Percentiles rank a stretch among this genome's conserved stretches.
Evolutionary conservation across 2,329 filamentous ascomycete genomes (phyloP).

Genomic region (Colletotrichum coccodes): DNA sequence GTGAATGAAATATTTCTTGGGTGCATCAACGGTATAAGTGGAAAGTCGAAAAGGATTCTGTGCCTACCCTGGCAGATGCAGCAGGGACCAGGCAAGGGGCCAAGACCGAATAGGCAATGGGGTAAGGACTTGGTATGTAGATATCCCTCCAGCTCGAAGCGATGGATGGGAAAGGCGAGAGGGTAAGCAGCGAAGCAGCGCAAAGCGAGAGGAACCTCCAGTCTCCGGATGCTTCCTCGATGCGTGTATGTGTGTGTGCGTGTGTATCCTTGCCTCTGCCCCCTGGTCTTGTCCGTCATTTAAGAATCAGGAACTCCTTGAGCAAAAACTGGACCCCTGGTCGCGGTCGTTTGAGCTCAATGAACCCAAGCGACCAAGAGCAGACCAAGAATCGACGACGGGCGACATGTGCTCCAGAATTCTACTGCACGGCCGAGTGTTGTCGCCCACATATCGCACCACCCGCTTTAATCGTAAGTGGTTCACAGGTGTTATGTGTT

Average conservation of each 20-base stretch:
- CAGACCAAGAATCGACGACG: constrained; percentile 4
- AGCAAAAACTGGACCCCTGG: not conserved
- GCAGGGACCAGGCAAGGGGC: constrained; percentile 8
- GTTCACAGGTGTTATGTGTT: not conserved
- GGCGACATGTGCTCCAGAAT: constrained; percentile 6
- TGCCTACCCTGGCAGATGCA: not conserved
- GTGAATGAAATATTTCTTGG: constrained; percentile 29
- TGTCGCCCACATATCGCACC: not conserved
- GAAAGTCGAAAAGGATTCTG: not conserved
- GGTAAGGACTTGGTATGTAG: not conserved
- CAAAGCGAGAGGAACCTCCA: not conserved
- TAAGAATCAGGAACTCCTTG: constrained; percentile 26
- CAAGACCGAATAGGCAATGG: constrained; percentile 10
- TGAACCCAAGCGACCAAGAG: not conserved
- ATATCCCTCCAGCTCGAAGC: not conserved
- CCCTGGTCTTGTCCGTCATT: constrained; percentile 18
- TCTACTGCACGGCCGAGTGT: constrained; percentile 17
- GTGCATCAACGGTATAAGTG: not conserved
- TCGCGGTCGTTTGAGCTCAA: not conserved
- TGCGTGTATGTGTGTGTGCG: not conserved
- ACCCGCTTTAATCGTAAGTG: not conserved
- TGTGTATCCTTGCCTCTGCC: not conserved
- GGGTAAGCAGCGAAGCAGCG: not conserved
- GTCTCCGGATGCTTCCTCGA: not conserved
- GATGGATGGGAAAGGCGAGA: not conserved